These are phyloP conservation scores for Corchorus olitorius DNA, from an alignment of 345 rosid species.

Conservation along the genomic window DNA sequence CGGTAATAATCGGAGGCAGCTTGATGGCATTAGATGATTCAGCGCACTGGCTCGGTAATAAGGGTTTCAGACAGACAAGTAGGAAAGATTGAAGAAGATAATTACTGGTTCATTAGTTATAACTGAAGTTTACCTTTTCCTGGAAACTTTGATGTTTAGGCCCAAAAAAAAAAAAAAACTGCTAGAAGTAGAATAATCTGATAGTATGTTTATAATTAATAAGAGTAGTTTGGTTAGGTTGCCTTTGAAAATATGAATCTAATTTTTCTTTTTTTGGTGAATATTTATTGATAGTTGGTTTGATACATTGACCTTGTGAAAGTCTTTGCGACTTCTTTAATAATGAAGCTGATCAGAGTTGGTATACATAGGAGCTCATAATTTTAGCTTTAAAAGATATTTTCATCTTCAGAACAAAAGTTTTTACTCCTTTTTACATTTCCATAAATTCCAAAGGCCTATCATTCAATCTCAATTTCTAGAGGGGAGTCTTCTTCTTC, in stretches of 20 bases:
- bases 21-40: neutral
- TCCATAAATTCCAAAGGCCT: neutral
- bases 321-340: neutral
- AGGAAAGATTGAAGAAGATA: too few species aligned
- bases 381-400: too few species aligned
- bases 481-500: conserved; percentile 47
- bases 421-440: neutral
- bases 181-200: neutral
- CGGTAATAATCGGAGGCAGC: neutral
- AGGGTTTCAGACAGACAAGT: neutral
- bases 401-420: too few species aligned
- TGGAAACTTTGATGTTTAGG: neutral
- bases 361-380: too few species aligned
- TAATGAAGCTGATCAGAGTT: too few species aligned
- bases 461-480: conserved; percentile 60
- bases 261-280: neutral
- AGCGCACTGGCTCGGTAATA: too few species aligned
- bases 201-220: too few species aligned
- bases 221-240: neutral
- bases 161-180: too few species aligned
- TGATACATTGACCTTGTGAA: neutral
- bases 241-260: neutral
- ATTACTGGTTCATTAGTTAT: neutral
- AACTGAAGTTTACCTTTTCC: neutral
- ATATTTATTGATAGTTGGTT: neutral